Evolutionary conservation across 2,329 filamentous ascomycete species (phyloP), one percentile per base, ranked within the genome.

Genomic region (Scedosporium aurantiacum): DNA sequence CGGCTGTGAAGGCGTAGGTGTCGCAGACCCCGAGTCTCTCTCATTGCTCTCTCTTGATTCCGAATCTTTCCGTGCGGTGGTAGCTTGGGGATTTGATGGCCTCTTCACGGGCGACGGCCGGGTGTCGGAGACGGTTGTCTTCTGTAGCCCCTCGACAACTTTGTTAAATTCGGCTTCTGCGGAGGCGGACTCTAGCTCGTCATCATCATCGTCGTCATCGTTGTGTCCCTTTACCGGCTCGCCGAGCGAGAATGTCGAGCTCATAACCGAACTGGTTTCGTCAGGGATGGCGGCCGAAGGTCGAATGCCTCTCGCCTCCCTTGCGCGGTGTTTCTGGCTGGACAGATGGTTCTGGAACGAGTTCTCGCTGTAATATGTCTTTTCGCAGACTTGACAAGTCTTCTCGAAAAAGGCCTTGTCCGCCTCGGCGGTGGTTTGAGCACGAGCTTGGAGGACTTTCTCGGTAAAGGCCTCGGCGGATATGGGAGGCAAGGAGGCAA

Each of bases 281-380:
- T 92, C 89, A 37, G 82, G 79, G 62, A 88, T 80, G 67, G 86
- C 86, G 18, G 58, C 45, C 8, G 58, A 16, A 12, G 60, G 18
- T 8, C 40, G 27, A 16, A 32, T 41, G 18, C 61, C 83, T 78
- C 52, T 41, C 12, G 60, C 57, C 45, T 55, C 55, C 37, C 57
- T 57, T 40, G 68, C 65, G 74, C 86, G 90, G 75, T 99, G 94
- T 74, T 96, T 96, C 67, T 90, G 87, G 76, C 92, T 97, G 63
- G 86, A 86, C 62, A 97, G 73, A 71, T 99, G 94, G 75, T 97
- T 99, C 70, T 87, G 85, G 74, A 89, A 97, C 40, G 94, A 93
- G 76, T 97, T 97, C 71, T 97, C 90, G 75, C 92, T 97, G 78
- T 88, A 97, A 74, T 96, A 99, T 14, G 89, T 91, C 78, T 96